Conservation (phyloP, 805 yeast genomes). For the Candida maris region DNA sequence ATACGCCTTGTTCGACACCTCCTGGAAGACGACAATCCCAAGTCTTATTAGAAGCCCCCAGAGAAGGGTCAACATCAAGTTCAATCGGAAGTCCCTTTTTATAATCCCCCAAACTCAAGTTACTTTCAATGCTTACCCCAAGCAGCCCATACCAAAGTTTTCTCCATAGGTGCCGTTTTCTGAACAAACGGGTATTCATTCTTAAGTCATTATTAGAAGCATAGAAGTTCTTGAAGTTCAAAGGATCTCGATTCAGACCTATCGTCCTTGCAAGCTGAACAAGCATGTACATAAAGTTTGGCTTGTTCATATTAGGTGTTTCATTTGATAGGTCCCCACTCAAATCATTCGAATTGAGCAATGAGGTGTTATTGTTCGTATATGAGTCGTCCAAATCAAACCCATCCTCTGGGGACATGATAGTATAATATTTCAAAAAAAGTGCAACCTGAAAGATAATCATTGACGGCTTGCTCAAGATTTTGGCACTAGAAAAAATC, state of each 20-base stretch:
- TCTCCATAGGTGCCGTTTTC: slow-evolving; percentile 38
- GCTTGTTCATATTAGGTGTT: slow-evolving; percentile 33
- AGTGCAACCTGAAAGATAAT: slow-evolving; percentile 58
- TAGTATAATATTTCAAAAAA: slow-evolving; percentile 52
- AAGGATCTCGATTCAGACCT: slow-evolving; percentile 49
- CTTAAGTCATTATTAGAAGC: slow-evolving; percentile 26
- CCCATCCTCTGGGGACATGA: slow-evolving; percentile 56
- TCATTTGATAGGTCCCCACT: slow-evolving; percentile 35
- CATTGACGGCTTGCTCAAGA: slow-evolving; percentile 43
- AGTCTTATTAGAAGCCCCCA: slow-evolving; percentile 30
- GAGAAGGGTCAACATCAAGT: slow-evolving; percentile 34
- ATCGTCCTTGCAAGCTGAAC: slow-evolving; percentile 43
- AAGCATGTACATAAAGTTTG: slow-evolving; percentile 33
- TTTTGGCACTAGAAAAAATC: slow-evolving; percentile 38
- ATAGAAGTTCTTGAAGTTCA: slow-evolving; percentile 35
- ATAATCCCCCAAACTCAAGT: slow-evolving; percentile 36
- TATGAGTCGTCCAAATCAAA: slow-evolving; percentile 40
- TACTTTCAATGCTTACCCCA: slow-evolving; percentile 32
- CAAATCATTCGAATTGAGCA: slow-evolving; percentile 30
- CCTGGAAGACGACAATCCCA: slow-evolving; percentile 40
- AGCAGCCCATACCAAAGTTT: slow-evolving; percentile 37
- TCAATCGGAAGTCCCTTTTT: slow-evolving; percentile 35
- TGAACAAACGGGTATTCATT: slow-evolving; percentile 29
- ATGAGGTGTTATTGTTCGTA: slow-evolving; percentile 24
- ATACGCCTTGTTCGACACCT: slow-evolving; percentile 34